A percentile compares a stretch with the other conserved stretches of the same genome.
Evolutionary conservation across 164 flowering plant species (phyloP).

Genomic region (Platanus orientalis): DNA sequence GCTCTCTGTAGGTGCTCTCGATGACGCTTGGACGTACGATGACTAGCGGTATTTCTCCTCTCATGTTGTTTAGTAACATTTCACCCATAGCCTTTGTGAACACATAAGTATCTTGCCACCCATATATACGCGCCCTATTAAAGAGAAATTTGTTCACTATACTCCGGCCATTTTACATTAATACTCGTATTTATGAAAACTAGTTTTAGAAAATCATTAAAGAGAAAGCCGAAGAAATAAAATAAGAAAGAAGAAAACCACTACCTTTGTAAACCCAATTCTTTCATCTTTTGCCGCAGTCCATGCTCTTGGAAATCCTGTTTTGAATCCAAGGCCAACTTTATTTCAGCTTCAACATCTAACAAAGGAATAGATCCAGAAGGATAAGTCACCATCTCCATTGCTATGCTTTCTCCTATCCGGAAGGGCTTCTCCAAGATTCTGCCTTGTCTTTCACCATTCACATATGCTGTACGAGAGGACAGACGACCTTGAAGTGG

Average conservation of each 20-base stretch:
- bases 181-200: too few relatives aligned
- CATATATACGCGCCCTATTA: constrained; percentile 72
- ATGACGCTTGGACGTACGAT: too few relatives aligned
- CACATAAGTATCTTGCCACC: constrained; percentile 95
- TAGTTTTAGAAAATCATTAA: too few relatives aligned
- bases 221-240: too few relatives aligned
- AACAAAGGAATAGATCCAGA: constrained; percentile 29
- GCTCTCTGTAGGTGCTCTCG: too few relatives aligned
- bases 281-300: constrained; percentile 51
- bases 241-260: too few relatives aligned
- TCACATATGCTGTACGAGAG: constrained; percentile 69
- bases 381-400: constrained; percentile 28
- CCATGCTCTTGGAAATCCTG: constrained; percentile 25
- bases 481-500: too few relatives aligned
- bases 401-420: constrained; percentile 63
- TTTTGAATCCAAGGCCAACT: constrained; percentile 22
- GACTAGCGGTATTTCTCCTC: constrained; percentile 81
- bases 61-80: constrained; percentile 70
- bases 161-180: too few relatives aligned
- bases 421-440: constrained; percentile 74
- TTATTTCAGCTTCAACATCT: too few relatives aligned
- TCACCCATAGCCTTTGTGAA: constrained; percentile 99
- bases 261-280: too few relatives aligned
- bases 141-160: neutral
- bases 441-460: constrained; percentile 89